Evolutionary conservation across 1,139 yeast genomes (phyloP), one percentile per base, ranked within the genome.

Genomic region (Pichia sp.): DNA sequence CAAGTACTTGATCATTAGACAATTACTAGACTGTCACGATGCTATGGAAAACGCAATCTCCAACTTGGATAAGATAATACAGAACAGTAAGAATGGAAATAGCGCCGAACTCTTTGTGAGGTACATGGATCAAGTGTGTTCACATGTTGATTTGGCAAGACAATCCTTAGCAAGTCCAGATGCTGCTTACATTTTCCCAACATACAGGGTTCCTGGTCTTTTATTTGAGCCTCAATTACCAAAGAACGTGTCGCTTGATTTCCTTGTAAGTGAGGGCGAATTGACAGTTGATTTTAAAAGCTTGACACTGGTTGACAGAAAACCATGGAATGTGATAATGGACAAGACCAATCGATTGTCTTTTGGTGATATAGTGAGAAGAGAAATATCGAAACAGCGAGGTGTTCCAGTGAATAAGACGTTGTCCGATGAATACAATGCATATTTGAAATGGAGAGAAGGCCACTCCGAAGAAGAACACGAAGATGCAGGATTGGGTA

Each of bases 21-120:
- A 66, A 44, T 44, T 66, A 18, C 45, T 60, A 10, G 67, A 65
- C 38, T 65, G 69, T 44, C 65, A 62, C 45, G 67, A 65, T 32
- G 53, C 58, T 4, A 60, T 65, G 8, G 53, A 58, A 48, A 61
- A 61, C 37, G 58, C 67, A 1, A 50, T 66, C 10, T 42, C 51
- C 2, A 51, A 55, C 4, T 50, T 66, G 15, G 61, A 61, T 28
- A 59, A 57, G 27, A 48, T 65, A 14, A 40, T 52, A 4, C 55
- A 57, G 12, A 55, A 51, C 34, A 38, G 38, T 14, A 21, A 33
- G 4, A 34, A 47, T 7, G 51, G 40, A 2, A 38, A 34, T 17
- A 34, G 42, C 20, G 40, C 48, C 1, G 44, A 50, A 14, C 22
- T 57, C 10, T 58, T 59, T 47, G 46, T 57, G 12, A 57, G 53